A percentile compares a stretch with the other conserved stretches of the same genome.
phyloP scores from a whole-genome alignment of 2,329 filamentous ascomycete species.

The Epichloe sibirici region DNA sequence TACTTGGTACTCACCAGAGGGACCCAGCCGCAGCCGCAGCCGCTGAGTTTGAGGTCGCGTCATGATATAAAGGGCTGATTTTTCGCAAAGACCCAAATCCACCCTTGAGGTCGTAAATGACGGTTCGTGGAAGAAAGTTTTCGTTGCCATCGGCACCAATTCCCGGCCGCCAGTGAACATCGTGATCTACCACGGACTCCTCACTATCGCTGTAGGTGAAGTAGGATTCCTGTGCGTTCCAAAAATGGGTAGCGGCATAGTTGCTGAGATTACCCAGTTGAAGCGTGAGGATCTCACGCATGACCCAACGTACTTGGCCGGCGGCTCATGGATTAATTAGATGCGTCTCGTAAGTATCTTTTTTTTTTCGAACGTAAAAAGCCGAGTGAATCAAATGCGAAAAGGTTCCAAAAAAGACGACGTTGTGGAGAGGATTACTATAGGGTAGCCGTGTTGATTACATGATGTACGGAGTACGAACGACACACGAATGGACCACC shows the following conservation, averaged over 20 bases:
- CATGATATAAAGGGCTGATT: conserved; percentile 86
- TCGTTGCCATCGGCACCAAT: conserved; percentile 73
- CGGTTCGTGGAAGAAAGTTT: conserved; percentile 80
- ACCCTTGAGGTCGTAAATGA: conserved; percentile 92
- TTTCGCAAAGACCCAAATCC: conserved; percentile 81
- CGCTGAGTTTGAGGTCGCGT: conserved; percentile 26
- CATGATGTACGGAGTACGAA: background rate
- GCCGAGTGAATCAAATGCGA: too few relatives aligned
- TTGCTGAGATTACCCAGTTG: conserved; percentile 91
- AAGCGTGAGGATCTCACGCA: conserved; percentile 92
- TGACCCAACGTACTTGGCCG: conserved; percentile 23
- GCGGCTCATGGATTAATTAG: too few relatives aligned
- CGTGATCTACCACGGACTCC: conserved; percentile 28
- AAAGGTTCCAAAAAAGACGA: too few relatives aligned
- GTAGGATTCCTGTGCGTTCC: conserved; percentile 98
- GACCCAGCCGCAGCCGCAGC: conserved; percentile 17
- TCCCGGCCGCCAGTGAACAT: conserved; percentile 78
- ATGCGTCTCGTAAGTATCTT: too few relatives aligned
- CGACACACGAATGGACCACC: too few relatives aligned
- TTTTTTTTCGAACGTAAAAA: too few relatives aligned
- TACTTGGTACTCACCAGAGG: conserved; percentile 22
- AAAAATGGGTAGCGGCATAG: conserved; percentile 90
- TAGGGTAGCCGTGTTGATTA: background rate
- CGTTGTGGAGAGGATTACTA: too few relatives aligned
- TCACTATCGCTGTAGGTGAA: conserved; percentile 66